A percentile compares a stretch with the other conserved stretches of the same genome.
Evolutionary conservation across 2,329 filamentous ascomycete species (phyloP).

Genomic region (Talaromyces atroroseus): DNA sequence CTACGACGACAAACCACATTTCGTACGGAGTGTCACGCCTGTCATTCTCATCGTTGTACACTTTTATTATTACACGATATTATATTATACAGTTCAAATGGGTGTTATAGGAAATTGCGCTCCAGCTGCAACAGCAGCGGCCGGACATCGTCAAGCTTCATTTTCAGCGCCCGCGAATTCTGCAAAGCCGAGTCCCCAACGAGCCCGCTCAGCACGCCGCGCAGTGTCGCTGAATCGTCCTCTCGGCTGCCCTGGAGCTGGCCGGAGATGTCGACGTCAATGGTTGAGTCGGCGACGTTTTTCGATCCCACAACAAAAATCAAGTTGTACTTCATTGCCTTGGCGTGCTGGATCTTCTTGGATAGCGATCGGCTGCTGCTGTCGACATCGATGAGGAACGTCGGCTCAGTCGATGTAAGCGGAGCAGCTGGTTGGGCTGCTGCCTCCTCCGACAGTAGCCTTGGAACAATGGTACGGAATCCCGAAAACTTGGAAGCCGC

Average conservation of each 20-base stretch:
- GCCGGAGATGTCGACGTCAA: constrained; percentile 42
- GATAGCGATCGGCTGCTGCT: constrained; percentile 56
- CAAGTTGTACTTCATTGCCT: constrained; percentile 63
- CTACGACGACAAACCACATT: not conserved
- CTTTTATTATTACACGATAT: constrained; percentile 44
- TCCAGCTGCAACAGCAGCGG: constrained; percentile 33
- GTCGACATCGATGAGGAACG: constrained; percentile 67
- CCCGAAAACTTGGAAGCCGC: constrained; percentile 48
- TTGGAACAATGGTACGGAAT: constrained; percentile 27
- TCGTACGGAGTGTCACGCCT: not conserved
- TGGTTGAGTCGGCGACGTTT: constrained; percentile 55
- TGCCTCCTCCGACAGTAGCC: constrained; percentile 15
- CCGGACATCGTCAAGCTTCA: constrained; percentile 34
- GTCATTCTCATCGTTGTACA: not conserved
- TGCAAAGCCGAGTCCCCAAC: constrained; percentile 23
- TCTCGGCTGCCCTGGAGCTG: constrained; percentile 40
- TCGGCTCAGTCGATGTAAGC: constrained; percentile 50
- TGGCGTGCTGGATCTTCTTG: constrained; percentile 69
- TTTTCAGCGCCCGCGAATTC: constrained; percentile 31
- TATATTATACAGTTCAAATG: constrained; percentile 29
- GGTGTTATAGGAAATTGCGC: constrained; percentile 31
- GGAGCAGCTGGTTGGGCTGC: constrained; percentile 25
- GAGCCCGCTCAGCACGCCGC: constrained; percentile 23
- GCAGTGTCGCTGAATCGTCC: constrained; percentile 22
- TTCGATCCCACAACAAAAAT: constrained; percentile 67